Evolutionary conservation across 2,329 filamentous ascomycete species (phyloP).

Genomic region (Fusarium sp.): DNA sequence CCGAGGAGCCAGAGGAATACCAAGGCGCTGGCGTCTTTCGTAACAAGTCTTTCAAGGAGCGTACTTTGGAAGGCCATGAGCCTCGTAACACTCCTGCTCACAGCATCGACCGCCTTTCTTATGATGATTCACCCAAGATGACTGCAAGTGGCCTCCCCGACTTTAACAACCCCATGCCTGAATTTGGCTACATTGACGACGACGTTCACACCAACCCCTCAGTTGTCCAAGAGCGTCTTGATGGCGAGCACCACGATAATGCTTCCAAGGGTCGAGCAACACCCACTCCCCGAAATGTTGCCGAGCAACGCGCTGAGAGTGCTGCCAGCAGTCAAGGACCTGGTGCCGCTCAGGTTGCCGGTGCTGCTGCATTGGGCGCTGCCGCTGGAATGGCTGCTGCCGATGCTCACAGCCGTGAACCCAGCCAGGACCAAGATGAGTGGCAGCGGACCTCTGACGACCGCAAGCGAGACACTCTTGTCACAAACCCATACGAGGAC

Average conservation of each 20-base stretch:
- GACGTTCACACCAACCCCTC: constrained; percentile 89
- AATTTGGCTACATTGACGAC: constrained; percentile 73
- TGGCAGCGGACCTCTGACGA: constrained; percentile 71
- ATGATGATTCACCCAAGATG: constrained; percentile 66
- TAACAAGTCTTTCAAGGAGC: constrained; percentile 74
- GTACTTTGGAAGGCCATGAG: constrained; percentile 65
- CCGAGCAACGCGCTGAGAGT: constrained; percentile 47
- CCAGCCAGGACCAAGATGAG: constrained; percentile 69
- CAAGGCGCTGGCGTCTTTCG: constrained; percentile 63
- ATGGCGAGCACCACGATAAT: constrained; percentile 55
- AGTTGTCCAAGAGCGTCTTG: constrained; percentile 78
- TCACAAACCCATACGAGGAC: constrained; percentile 75
- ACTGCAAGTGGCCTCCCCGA: constrained; percentile 76
- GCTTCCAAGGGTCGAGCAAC: constrained; percentile 67
- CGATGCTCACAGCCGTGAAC: constrained; percentile 59
- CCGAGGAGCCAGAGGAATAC: constrained; percentile 52
- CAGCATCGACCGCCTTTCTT: constrained; percentile 67
- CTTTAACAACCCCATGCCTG: constrained; percentile 76
- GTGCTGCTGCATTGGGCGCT: constrained; percentile 53
- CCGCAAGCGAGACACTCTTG: constrained; percentile 71
- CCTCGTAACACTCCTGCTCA: constrained; percentile 67
- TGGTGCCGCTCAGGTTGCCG: constrained; percentile 62
- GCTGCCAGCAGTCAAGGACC: constrained; percentile 48
- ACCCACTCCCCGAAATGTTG: constrained; percentile 51
- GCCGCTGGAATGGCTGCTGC: constrained; percentile 56